Evolutionary conservation across 768 basidiomycete genomes (phyloP).

Genomic region (Lentinula detonsa): DNA sequence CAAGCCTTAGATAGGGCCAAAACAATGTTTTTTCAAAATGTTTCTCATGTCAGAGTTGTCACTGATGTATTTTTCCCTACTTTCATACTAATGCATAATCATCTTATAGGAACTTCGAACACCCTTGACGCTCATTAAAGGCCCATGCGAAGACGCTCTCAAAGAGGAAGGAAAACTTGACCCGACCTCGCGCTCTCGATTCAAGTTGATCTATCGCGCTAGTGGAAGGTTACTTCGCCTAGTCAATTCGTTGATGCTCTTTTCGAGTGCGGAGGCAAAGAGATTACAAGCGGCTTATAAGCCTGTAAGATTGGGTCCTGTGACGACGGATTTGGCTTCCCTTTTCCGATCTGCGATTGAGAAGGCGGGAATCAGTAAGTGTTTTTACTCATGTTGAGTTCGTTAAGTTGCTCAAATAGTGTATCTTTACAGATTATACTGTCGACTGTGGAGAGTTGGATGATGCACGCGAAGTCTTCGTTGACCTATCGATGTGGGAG

Average conservation of each 20-base stretch:
- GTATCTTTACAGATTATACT: background rate
- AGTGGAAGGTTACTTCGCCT: slow-evolving; percentile 4
- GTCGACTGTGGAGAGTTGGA: slow-evolving; percentile 1
- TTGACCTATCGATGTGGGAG: slow-evolving; percentile 8
- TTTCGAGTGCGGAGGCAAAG: slow-evolving; percentile 8
- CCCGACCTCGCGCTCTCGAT: background rate
- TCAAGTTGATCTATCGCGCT: slow-evolving; percentile 7
- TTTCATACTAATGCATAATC: background rate
- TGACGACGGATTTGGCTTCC: slow-evolving; percentile 6
- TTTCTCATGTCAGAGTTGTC: slow-evolving; percentile 1
- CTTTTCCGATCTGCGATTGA: slow-evolving; percentile 8
- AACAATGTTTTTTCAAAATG: slow-evolving; percentile 8
- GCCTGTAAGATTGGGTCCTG: background rate
- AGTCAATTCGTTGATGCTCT: slow-evolving; percentile 7
- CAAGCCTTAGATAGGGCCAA: slow-evolving; percentile 6
- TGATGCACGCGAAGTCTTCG: slow-evolving; percentile 4
- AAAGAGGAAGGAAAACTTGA: slow-evolving; percentile 1
- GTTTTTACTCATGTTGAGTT: background rate
- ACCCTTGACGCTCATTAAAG: slow-evolving; percentile 6
- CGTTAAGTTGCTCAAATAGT: background rate
- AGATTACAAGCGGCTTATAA: background rate
- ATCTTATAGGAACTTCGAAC: background rate
- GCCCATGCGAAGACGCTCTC: slow-evolving; percentile 7
- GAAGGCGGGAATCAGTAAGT: slow-evolving; percentile 3
- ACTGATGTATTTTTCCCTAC: background rate